Evolutionary conservation across 2,329 filamentous ascomycete genomes (phyloP).

Genomic region (Cladophialophora yegresii): DNA sequence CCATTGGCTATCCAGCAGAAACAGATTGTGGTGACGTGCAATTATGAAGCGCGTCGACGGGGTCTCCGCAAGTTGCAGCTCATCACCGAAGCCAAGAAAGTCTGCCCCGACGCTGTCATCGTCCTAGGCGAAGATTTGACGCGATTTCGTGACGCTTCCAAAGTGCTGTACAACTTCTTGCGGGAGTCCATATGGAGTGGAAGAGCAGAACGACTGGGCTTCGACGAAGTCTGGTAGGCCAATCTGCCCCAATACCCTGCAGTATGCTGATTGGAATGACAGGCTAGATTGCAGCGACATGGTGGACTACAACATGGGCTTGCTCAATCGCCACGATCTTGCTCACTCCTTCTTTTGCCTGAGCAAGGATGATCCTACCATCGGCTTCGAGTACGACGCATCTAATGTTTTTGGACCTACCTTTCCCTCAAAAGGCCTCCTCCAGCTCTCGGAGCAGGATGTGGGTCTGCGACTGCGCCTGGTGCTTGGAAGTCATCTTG

Average conservation of each 20-base stretch:
- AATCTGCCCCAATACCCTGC: slow-evolving; percentile 42
- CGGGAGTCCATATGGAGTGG: slow-evolving; percentile 73
- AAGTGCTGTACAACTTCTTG: slow-evolving; percentile 73
- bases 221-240: slow-evolving; percentile 77
- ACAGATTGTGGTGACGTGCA: slow-evolving; percentile 88
- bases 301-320: slow-evolving; percentile 73
- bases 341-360: slow-evolving; percentile 76
- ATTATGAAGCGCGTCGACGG: slow-evolving; percentile 80
- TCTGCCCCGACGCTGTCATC: slow-evolving; percentile 82
- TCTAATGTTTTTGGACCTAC: slow-evolving; percentile 65
- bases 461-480: slow-evolving; percentile 61
- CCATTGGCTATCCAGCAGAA: slow-evolving; percentile 90
- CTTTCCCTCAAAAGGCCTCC: slow-evolving; percentile 47
- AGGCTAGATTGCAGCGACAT: slow-evolving; percentile 82
- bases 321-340: slow-evolving; percentile 68
- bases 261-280: slow-evolving; percentile 20
- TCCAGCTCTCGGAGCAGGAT: slow-evolving; percentile 24
- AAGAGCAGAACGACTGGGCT: slow-evolving; percentile 77
- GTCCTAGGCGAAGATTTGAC: slow-evolving; percentile 84
- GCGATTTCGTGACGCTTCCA: slow-evolving; percentile 82
- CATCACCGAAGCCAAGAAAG: slow-evolving; percentile 74
- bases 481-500: slow-evolving; percentile 77
- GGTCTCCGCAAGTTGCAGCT: slow-evolving; percentile 75
- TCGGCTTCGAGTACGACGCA: slow-evolving; percentile 80
- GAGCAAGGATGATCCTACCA: slow-evolving; percentile 69